These are phyloP conservation scores for Picea glauca DNA, from an alignment of 75 land plant species.

Conservation along the genomic window DNA sequence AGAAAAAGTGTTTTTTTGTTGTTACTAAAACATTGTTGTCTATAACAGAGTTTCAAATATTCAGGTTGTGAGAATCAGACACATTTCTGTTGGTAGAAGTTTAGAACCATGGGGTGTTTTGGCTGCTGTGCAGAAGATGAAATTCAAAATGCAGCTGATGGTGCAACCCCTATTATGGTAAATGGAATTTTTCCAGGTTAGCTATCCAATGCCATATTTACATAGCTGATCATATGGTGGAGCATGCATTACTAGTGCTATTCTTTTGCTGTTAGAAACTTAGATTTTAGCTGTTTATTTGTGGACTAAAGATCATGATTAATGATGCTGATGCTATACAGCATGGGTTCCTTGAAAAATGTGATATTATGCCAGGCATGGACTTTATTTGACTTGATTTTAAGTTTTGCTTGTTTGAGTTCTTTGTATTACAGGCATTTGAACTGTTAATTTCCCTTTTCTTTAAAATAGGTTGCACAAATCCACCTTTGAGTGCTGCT, in stretches of 20 bases:
- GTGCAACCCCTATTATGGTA: not conserved
- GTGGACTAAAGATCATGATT: not conserved
- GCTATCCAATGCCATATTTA: not conserved
- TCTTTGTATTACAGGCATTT: no score
- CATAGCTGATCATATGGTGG: not conserved
- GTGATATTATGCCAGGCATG: no score
- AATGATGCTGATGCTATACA: not conserved
- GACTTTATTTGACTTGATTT: no score
- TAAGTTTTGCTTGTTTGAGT: no score
- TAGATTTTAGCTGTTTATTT: not conserved
- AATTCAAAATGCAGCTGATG: constrained; percentile 2
- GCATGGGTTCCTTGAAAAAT: not conserved
- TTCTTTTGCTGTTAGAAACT: not conserved
- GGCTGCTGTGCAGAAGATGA: constrained; percentile 2
- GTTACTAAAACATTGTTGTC: not conserved
- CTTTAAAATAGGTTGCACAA: no score
- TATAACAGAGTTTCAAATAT: not conserved
- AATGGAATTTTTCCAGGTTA: not conserved
- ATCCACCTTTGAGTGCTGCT: no score
- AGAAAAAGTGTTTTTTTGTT: not conserved
- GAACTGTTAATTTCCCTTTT: no score
- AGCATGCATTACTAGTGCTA: not conserved
- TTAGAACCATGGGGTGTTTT: not conserved
- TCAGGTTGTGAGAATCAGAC: not conserved
- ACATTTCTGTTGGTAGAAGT: not conserved